Evolutionary conservation across 169 alveolate species (phyloP), one percentile per base, ranked within the genome.

Genomic region (Plasmodium coatneyi): DNA sequence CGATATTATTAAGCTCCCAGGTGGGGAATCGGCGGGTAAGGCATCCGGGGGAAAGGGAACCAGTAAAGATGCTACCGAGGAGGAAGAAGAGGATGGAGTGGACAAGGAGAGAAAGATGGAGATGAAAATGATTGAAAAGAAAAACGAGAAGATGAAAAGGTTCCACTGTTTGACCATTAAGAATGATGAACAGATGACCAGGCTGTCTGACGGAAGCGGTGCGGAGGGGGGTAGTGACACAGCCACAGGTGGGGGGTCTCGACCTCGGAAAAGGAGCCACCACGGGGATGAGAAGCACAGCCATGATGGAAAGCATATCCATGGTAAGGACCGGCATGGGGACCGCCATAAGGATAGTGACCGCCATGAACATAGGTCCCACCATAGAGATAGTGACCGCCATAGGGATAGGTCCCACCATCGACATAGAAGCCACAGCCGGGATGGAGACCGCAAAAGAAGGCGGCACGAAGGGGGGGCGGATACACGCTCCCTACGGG

Each of bases 91-190:
- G 22, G 60, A 5, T 30, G 76, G 76, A 32, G 3, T 32, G 34
- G 71, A 52, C 30, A 74, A 76, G 36, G 81, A 32, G 41, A 1
- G 5, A 1, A 34, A 30, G 12, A n/a, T 52, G 80, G 93, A 86
- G n/a, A 76, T 25, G 54, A 74, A 52, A 32, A 25, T 34, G 70
- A 76, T 86, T 30, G 93, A 86, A 46, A 86, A 52, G 43, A 86
- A 86, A 36, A 86, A 86, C 66, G 93, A 76, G 43, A 86, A 86
- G 46, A 86, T 86, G 93, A 86, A 86, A 39, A 76, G 76, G 46
- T 86, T 52, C 80, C 71, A 54, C 16, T 86, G 93, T 49, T 14
- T 86, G 41, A 52, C 82, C 43, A 34, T 86, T 14, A 86, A 86
- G 43, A 86, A 86, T 25, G 93, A 86, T 7, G 46, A 84, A 1